Base-by-base conservation (phyloP, 225 moss, liverwort and hornwort genomes). In the Ulota crispa region DNA sequence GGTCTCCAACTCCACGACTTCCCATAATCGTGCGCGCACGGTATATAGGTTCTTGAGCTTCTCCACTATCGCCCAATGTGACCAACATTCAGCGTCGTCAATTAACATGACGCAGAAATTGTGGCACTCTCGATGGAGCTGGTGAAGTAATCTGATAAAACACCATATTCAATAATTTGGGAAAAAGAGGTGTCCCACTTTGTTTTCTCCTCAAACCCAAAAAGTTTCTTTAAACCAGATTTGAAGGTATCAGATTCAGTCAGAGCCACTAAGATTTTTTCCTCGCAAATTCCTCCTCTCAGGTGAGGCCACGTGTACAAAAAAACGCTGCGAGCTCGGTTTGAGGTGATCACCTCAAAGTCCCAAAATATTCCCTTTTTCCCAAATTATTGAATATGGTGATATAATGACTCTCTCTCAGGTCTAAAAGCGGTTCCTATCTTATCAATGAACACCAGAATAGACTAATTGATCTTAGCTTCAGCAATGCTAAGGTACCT, bases 1-100 rank as follows among this genome's bases (percentile, higher is more conserved):
- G 82, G 71, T 27, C 69, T 79, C 85, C 82, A 88, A 42, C 61
- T 75, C 45, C 31, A 50, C 50, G 72, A 59, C 76, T 82, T 79
- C 28, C 85, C 88, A 72, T 67, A 85, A n/a, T 77, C 79, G 70
- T 82, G 88, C 45, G 82, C 82, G 57, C 82, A 75, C 21, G 85
- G 82, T 60, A 72, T 78, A 27, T 82, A 88, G 8, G 76, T 50
- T 53, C 76, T 83, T 54, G 82, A 85, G 85, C 82, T 88, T 82
- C 21, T 80, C 80, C 85, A 85, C 79, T 85, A 75, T 52, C 42
- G 4, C 59, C 61, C 11, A 37, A 68, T 57, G 43, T 50, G 23
- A 60, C 59, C 81, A 64, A 79, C 45, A 68, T 64, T 39, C 63
- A 54, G 31, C 12, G 63, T 64, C 13, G 11, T 41, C 30, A 77